Base-by-base conservation (phyloP, 108 stramenopile species). In the Skeletonema tropicum region DNA sequence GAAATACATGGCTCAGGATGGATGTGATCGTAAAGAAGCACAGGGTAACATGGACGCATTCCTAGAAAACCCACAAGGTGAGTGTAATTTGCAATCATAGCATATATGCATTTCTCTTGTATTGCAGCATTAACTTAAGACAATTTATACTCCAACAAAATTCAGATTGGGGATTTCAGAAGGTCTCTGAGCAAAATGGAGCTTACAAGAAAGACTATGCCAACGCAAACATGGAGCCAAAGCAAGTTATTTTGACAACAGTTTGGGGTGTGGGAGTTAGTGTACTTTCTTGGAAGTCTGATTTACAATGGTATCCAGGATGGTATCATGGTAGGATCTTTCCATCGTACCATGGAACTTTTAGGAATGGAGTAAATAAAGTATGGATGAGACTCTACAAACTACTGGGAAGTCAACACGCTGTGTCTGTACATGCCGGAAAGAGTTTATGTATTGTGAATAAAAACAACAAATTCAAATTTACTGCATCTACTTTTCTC, bases 21-120 rank as follows among this genome's bases (percentile, higher is more conserved):
- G 81, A 26, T 73, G 64, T 42, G 64, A 60, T n/a, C 81, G 86
- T 3, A 80, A 59, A 33, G 82, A 83, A 42, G 86, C 86, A 8
- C 86, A 89, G 49, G 88, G 85, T 19, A 87, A 89, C 36, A 89
- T 89, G 88, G 88, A 89, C 52, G 84, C 84, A 5, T 89, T 87
- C 67, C 76, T 89, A 23, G 77, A 80, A 21, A 89, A 89, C 48
- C 77, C 86, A n/a, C 72, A 73, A 17, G 42, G 21, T 57, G 57
- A 57, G 38, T 39, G 11, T 12, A 12, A 0, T 39, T 39, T 39
- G 38, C 0, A 12, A 39, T 39, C 38, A 39, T 10, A 12, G 11
- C 38, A 39, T 12, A 12, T 39, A 39, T 39, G 10, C 11, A 39
- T 39, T 39, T 35, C 35, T 35, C 35, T 39, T 39, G 11, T 11